Evolutionary conservation across 768 basidiomycete genomes (phyloP).

Genomic region (Collybia sordida): DNA sequence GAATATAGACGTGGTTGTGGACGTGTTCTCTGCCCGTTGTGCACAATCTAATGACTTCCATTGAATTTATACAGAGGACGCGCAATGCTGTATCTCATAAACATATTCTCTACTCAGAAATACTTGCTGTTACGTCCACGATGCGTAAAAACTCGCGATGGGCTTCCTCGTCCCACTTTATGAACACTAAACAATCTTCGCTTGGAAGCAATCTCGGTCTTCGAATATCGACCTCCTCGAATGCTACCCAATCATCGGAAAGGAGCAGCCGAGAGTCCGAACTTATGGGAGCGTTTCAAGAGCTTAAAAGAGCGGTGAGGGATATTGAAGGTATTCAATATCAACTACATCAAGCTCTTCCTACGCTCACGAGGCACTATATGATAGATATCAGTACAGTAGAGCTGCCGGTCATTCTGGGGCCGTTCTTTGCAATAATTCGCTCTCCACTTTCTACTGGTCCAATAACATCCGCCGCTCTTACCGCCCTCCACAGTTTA

Average conservation of each 20-base stretch:
- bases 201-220: slow-evolving; percentile 76
- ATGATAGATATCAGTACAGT: slow-evolving; percentile 55
- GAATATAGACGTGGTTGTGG: slow-evolving; percentile 16
- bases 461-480: slow-evolving; percentile 93
- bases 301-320: slow-evolving; percentile 72
- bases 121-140: slow-evolving; percentile 84
- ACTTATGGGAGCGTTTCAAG: slow-evolving; percentile 88
- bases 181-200: slow-evolving; percentile 61
- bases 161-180: slow-evolving; percentile 73
- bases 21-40: slow-evolving; percentile 20
- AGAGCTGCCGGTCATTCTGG: slow-evolving; percentile 63
- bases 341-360: slow-evolving; percentile 13
- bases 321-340: slow-evolving; percentile 58
- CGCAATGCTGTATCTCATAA: slow-evolving; percentile 51
- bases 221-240: slow-evolving; percentile 54
- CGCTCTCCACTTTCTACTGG: slow-evolving; percentile 94
- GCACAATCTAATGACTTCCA: slow-evolving; percentile 19
- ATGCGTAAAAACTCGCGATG: slow-evolving; percentile 99
- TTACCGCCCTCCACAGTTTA: slow-evolving; percentile 86
- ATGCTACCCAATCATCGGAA: slow-evolving; percentile 39
- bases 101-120: slow-evolving; percentile 87
- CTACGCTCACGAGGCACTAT: not conserved
- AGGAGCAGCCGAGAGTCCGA: slow-evolving; percentile 72
- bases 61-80: slow-evolving; percentile 17
- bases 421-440: slow-evolving; percentile 91